Conservation (phyloP, 129 eudicot genomes). For the Artemisia annua region DNA sequence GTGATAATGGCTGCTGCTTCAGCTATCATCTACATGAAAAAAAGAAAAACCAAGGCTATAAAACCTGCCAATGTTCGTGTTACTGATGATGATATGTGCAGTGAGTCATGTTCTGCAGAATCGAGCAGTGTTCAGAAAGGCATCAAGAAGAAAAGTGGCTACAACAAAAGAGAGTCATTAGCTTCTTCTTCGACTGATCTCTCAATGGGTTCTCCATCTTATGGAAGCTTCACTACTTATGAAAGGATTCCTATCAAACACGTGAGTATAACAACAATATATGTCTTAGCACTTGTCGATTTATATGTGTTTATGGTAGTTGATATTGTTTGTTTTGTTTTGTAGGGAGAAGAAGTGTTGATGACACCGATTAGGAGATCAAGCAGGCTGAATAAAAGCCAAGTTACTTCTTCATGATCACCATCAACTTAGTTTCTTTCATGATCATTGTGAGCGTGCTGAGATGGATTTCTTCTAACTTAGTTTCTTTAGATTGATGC, state of each 20-base stretch:
- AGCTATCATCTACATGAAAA: constrained; percentile 24
- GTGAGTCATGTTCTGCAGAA: constrained; percentile 64
- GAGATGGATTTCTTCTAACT: constrained; percentile 19
- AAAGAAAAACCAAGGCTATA: constrained; percentile 12
- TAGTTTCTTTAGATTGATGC: constrained; percentile 20
- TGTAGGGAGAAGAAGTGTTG: constrained; percentile 69
- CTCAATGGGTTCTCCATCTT: constrained; percentile 62
- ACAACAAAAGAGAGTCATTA: constrained; percentile 63
- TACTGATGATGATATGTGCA: constrained; percentile 36
- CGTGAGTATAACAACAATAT: constrained; percentile 38
- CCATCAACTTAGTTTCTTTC: not conserved
- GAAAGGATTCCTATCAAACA: constrained; percentile 60
- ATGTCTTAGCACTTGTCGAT: not conserved
- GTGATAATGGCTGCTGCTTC: constrained; percentile 27
- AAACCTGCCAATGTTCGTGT: constrained; percentile 10
- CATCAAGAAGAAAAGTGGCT: constrained; percentile 42
- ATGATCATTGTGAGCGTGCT: not conserved
- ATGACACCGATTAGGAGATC: constrained; percentile 92
- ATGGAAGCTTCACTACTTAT: constrained; percentile 94
- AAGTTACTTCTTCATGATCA: constrained; percentile 57
- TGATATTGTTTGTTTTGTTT: constrained; percentile 40
- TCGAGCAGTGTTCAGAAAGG: constrained; percentile 62
- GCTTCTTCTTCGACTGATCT: constrained; percentile 70
- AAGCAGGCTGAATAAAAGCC: constrained; percentile 66
- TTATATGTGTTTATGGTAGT: not conserved